Percentiles rank a stretch among this genome's conserved stretches.
phyloP scores from a whole-genome alignment of 169 alveolate species.

The Eimeria praecox region DNA sequence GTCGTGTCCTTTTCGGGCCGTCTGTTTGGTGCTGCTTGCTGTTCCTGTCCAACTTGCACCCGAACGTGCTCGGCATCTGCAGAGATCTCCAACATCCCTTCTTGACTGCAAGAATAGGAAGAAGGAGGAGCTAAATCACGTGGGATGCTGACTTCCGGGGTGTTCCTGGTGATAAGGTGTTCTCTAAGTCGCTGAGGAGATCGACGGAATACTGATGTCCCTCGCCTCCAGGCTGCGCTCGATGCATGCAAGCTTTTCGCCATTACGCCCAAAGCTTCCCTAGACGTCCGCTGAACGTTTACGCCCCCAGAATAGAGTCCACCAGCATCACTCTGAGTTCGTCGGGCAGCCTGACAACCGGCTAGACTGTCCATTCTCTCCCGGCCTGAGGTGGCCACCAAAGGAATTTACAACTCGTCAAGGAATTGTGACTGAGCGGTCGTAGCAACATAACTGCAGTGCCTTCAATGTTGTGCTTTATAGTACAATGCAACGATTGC shows the following conservation, averaged over 20 bases:
- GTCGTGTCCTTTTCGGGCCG: neutral
- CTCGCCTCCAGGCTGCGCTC: neutral
- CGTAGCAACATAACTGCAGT: slow-evolving; percentile 7
- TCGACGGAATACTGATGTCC: neutral
- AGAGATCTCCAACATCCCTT: neutral
- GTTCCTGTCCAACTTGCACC: neutral
- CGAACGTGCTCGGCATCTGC: neutral
- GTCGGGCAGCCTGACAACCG: neutral
- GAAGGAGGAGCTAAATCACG: neutral
- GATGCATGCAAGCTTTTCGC: neutral
- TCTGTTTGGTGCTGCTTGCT: neutral
- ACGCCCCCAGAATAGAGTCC: neutral
- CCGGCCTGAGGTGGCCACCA: slow-evolving; percentile 32
- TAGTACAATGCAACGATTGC: neutral
- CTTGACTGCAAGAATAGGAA: neutral
- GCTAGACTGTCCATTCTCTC: neutral
- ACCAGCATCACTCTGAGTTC: slow-evolving; percentile 10
- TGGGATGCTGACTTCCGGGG: neutral
- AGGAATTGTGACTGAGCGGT: neutral
- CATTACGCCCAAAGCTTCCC: neutral
- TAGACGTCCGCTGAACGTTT: neutral
- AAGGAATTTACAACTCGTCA: neutral
- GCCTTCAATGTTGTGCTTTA: neutral
- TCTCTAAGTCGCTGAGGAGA: slow-evolving; percentile 27
- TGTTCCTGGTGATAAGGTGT: neutral